Conservation (phyloP, 2,329 filamentous ascomycete genomes). For the Emericellopsis atlantica region DNA sequence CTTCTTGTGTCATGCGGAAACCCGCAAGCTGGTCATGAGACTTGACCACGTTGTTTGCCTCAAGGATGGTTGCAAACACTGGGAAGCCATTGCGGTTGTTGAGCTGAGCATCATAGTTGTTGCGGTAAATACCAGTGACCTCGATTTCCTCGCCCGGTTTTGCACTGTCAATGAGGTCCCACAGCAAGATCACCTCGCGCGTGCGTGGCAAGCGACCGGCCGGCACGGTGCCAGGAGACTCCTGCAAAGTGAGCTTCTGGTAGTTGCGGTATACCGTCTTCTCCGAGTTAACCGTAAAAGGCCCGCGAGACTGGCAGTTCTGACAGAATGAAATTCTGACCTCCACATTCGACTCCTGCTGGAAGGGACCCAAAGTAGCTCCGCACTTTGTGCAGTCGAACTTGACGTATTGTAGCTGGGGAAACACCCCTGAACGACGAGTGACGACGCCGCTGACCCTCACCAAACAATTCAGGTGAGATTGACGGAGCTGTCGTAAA, state of each 20-base stretch:
- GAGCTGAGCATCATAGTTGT: conserved; percentile 94
- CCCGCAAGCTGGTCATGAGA: conserved; percentile 94
- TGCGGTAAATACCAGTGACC: conserved; percentile 90
- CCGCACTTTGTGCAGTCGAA: conserved; percentile 95
- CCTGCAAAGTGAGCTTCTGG: conserved; percentile 92
- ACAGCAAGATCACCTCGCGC: conserved; percentile 87
- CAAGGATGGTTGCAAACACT: conserved; percentile 92
- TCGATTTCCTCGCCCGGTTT: conserved; percentile 98
- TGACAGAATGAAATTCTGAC: conserved; percentile 96
- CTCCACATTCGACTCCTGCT: conserved; percentile 92
- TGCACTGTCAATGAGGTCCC: conserved; percentile 91
- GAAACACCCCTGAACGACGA: conserved; percentile 86
- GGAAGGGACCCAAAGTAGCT: conserved; percentile 84
- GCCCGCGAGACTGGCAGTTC: conserved; percentile 87
- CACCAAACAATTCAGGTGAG: conserved; percentile 89
- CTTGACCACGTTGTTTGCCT: conserved; percentile 96
- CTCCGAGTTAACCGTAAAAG: conserved; percentile 91
- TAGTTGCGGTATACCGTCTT: conserved; percentile 98
- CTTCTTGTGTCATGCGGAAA: conserved; percentile 88
- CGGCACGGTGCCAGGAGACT: conserved; percentile 92
- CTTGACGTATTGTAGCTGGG: conserved; percentile 96
- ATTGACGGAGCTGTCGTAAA: conserved; percentile 85
- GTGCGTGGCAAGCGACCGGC: conserved; percentile 88
- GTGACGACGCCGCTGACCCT: conserved; percentile 93
- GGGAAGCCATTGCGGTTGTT: conserved; percentile 99